Evolutionary conservation across 2,329 filamentous ascomycete genomes (phyloP).

Genomic region (Fusarium tanahbumbuense): DNA sequence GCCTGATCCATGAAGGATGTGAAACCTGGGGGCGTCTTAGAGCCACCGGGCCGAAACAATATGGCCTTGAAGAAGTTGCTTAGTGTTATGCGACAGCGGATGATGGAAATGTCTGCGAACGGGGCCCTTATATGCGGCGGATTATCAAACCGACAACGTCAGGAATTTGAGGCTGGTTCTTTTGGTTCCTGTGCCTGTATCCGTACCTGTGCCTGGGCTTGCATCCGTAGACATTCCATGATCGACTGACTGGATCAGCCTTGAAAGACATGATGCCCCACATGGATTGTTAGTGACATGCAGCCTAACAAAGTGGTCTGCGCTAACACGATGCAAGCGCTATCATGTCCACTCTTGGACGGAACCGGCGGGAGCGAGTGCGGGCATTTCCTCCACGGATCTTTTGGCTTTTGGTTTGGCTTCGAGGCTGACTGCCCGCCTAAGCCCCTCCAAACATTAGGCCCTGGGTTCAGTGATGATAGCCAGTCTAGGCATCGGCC

Average conservation of each 20-base stretch:
- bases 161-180: neutral
- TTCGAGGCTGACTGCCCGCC: neutral
- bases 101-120: neutral
- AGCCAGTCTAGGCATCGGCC: neutral
- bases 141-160: slow-evolving; percentile 19
- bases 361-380: slow-evolving; percentile 5
- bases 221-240: neutral
- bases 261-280: slow-evolving; percentile 28
- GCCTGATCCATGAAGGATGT: slow-evolving; percentile 39
- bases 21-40: slow-evolving; percentile 40
- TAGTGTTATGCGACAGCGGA: neutral
- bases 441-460: neutral
- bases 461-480: neutral
- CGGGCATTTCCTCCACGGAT: neutral
- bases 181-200: slow-evolving; percentile 17
- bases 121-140: neutral
- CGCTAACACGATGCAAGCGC: slow-evolving; percentile 26
- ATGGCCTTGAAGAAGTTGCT: neutral
- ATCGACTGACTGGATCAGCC: slow-evolving; percentile 25
- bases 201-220: slow-evolving; percentile 5
- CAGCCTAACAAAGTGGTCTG: neutral
- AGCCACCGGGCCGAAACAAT: slow-evolving; percentile 31
- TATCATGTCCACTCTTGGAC: slow-evolving; percentile 18
- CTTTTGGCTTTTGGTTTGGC: neutral
- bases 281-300: slow-evolving; percentile 18